A percentile compares a stretch with the other conserved stretches of the same genome.
phyloP scores from a whole-genome alignment of 2,329 filamentous ascomycete species.

The Verticillium albo-atrum region DNA sequence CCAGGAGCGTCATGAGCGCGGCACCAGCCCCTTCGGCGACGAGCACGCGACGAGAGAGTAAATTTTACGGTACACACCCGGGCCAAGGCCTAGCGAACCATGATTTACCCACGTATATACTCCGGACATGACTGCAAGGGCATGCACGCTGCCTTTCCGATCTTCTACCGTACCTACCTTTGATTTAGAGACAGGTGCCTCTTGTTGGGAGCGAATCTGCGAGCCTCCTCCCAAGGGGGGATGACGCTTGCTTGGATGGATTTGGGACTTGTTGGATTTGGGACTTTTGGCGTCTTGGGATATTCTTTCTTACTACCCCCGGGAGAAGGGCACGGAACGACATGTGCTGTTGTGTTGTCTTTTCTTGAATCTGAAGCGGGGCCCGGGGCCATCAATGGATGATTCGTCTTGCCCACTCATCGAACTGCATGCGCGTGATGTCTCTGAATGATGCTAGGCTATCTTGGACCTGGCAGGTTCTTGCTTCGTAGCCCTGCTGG shows the following conservation, averaged over 20 bases:
- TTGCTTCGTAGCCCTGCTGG: no score
- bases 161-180: constrained; percentile 11
- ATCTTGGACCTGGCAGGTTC: no score
- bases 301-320: neutral
- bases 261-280: neutral
- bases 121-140: constrained; percentile 8
- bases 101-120: constrained; percentile 11
- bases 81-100: constrained; percentile 1
- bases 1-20: constrained; percentile 22
- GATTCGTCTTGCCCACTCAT: neutral
- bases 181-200: neutral
- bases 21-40: constrained; percentile 52
- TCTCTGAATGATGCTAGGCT: no score
- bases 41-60: constrained; percentile 52
- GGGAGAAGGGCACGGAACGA: neutral
- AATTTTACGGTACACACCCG: constrained; percentile 5
- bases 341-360: neutral
- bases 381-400: neutral
- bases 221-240: neutral
- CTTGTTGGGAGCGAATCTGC: neutral
- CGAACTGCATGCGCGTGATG: neutral
- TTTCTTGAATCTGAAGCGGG: neutral
- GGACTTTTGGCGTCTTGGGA: neutral
- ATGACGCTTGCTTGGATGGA: neutral
- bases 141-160: neutral